These are phyloP conservation scores for Cladosporium austrohemisphaericum DNA, from an alignment of 2,329 filamentous ascomycete species.

Conservation along the genomic window DNA sequence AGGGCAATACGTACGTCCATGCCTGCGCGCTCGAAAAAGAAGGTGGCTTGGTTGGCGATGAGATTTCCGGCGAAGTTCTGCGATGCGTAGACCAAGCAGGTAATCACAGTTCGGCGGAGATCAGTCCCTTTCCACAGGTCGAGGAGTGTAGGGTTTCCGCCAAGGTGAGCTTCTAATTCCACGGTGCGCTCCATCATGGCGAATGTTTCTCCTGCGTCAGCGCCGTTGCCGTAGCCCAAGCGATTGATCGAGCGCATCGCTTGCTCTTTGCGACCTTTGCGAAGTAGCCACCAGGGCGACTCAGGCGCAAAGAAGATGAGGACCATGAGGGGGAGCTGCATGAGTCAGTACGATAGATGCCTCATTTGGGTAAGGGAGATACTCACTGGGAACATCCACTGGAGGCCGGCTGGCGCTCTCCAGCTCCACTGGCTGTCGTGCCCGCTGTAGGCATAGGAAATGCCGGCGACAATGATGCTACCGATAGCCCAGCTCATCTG, in stretches of 20 bases:
- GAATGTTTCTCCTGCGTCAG: conserved; percentile 72
- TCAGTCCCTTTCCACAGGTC: conserved; percentile 83
- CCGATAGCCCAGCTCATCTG: conserved; percentile 77
- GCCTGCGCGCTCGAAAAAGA: conserved; percentile 47
- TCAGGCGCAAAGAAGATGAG: conserved; percentile 63
- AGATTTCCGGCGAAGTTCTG: conserved; percentile 47
- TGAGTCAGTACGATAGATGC: conserved; percentile 33
- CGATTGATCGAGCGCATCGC: conserved; percentile 64
- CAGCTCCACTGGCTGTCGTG: conserved; percentile 66
- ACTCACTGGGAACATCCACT: conserved; percentile 70
- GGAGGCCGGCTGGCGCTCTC: conserved; percentile 66
- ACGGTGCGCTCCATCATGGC: conserved; percentile 93
- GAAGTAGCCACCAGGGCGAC: conserved; percentile 67
- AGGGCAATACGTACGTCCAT: conserved; percentile 23
- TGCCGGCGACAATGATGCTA: conserved; percentile 69
- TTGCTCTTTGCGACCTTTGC: conserved; percentile 59
- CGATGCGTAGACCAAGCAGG: conserved; percentile 52
- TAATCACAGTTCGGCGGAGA: conserved; percentile 71
- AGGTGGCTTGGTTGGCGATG: conserved; percentile 47
- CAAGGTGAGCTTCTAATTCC: conserved; percentile 72
- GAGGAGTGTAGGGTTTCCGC: conserved; percentile 66
- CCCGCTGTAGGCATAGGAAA: conserved; percentile 64
- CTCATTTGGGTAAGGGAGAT: conserved; percentile 30
- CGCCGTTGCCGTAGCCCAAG: conserved; percentile 67
- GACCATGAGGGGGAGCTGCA: conserved; percentile 52